Conservation (phyloP, 345 rosid genomes). For the Iberis pinnata region DNA sequence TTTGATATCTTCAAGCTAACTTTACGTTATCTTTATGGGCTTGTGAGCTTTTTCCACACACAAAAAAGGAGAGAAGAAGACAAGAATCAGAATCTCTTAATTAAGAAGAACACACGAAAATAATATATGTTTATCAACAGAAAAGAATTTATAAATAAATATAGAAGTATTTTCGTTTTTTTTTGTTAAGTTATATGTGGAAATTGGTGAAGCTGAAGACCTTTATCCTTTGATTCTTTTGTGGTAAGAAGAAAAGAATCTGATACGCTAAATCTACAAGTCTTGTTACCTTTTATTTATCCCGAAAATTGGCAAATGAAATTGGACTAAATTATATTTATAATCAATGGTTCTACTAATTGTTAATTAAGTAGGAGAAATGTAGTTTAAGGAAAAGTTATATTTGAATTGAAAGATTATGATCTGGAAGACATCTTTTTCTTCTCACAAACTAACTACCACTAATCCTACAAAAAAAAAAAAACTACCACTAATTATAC, state of each 20-base stretch:
- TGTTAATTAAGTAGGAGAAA: too few relatives aligned
- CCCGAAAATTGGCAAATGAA: background rate
- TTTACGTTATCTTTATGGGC: conserved; percentile 26
- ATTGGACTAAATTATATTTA: too few relatives aligned
- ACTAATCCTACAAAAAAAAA: too few relatives aligned
- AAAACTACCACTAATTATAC: too few relatives aligned
- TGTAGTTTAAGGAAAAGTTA: too few relatives aligned
- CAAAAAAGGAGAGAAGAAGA: conserved; percentile 9
- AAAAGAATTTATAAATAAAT: background rate
- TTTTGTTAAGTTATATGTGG: background rate
- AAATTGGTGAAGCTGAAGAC: conserved; percentile 32
- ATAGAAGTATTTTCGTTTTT: background rate
- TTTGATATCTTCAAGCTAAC: conserved; percentile 21
- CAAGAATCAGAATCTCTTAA: conserved; percentile 25
- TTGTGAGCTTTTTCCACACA: conserved; percentile 13
- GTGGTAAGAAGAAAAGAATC: conserved; percentile 32
- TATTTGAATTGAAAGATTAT: too few relatives aligned
- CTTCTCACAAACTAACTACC: too few relatives aligned
- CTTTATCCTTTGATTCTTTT: conserved; percentile 23
- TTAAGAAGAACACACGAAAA: conserved; percentile 17
- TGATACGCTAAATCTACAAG: conserved; percentile 24
- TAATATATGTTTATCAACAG: conserved; percentile 13
- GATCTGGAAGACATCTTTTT: too few relatives aligned
- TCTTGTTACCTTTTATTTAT: conserved; percentile 10
- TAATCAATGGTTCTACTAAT: too few relatives aligned